These are phyloP conservation scores for Stagonosporopsis rhizophila DNA, from an alignment of 2,329 filamentous ascomycete genomes.

Conservation along the genomic window DNA sequence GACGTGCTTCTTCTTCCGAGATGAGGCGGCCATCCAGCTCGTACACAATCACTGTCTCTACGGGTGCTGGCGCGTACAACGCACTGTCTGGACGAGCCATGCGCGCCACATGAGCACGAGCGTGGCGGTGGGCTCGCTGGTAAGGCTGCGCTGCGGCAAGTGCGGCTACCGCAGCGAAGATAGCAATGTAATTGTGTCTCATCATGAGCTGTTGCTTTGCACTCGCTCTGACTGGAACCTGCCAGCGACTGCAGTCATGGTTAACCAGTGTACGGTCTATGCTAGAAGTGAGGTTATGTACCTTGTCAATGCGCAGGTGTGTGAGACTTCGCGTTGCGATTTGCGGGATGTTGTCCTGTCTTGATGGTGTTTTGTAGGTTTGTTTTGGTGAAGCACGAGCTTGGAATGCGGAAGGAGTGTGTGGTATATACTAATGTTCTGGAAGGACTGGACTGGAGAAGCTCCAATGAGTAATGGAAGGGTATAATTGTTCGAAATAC, in stretches of 20 bases:
- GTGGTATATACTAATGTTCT: conserved; percentile 29
- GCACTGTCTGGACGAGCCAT: conserved; percentile 56
- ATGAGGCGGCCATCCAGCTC: conserved; percentile 71
- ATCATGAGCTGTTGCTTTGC: conserved; percentile 30
- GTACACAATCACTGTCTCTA: conserved; percentile 73
- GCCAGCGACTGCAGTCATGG: conserved; percentile 7
- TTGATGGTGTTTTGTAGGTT: conserved; percentile 10
- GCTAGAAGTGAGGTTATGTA: conserved; percentile 5
- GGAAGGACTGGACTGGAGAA: conserved; percentile 48
- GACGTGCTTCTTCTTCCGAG: conserved; percentile 68
- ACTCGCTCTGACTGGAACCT: not conserved
- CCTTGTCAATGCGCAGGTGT: conserved; percentile 10
- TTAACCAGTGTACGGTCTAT: conserved; percentile 16
- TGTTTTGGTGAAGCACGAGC: conserved; percentile 19
- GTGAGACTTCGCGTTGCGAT: conserved; percentile 12
- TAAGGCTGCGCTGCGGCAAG: conserved; percentile 66
- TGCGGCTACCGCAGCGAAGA: conserved; percentile 52
- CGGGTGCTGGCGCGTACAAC: conserved; percentile 60
- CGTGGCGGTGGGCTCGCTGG: conserved; percentile 65
- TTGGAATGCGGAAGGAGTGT: conserved; percentile 29
- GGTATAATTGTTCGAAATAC: conserved; percentile 16
- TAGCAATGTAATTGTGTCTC: conserved; percentile 47
- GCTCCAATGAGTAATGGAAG: conserved; percentile 36
- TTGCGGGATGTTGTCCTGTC: conserved; percentile 1
- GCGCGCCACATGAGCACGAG: conserved; percentile 53